A percentile compares a stretch with the other conserved stretches of the same genome.
These are phyloP conservation scores for Yamadazyma ubonensis DNA, from an alignment of 805 yeast species.

Conservation along the genomic window DNA sequence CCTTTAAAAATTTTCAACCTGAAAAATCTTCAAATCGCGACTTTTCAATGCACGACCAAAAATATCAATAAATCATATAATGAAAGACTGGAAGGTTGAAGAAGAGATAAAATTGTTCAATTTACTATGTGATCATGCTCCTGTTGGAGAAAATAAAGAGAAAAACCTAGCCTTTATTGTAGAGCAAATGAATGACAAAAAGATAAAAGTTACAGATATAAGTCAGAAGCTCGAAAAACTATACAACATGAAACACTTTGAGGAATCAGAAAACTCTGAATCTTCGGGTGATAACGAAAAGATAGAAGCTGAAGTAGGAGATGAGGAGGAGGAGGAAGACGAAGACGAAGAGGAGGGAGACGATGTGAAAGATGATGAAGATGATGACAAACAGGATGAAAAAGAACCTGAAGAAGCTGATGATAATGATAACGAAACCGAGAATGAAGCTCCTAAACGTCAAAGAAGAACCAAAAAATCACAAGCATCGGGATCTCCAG, in stretches of 20 bases:
- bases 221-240: constrained; percentile 54
- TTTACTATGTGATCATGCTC: constrained; percentile 64
- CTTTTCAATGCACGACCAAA: constrained; percentile 4
- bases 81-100: constrained; percentile 50
- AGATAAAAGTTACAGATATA: constrained; percentile 43
- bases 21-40: constrained; percentile 2
- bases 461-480: constrained; percentile 5
- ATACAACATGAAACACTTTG: constrained; percentile 60
- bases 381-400: too few species aligned
- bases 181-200: constrained; percentile 30
- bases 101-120: constrained; percentile 63
- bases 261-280: constrained; percentile 14
- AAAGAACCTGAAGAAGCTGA: constrained; percentile 21
- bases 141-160: constrained; percentile 57
- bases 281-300: constrained; percentile 14
- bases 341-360: constrained; percentile 17
- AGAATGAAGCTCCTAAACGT: constrained; percentile 7
- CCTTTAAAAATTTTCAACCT: constrained; percentile 6
- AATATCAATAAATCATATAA: not conserved
- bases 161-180: constrained; percentile 44
- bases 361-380: too few species aligned
- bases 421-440: constrained; percentile 22
- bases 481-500: not conserved
- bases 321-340: constrained; percentile 12
- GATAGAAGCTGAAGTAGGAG: constrained; percentile 7